Evolutionary conservation across 805 yeast species (phyloP).

Genomic region (Groenewaldozyma salmanticensis): DNA sequence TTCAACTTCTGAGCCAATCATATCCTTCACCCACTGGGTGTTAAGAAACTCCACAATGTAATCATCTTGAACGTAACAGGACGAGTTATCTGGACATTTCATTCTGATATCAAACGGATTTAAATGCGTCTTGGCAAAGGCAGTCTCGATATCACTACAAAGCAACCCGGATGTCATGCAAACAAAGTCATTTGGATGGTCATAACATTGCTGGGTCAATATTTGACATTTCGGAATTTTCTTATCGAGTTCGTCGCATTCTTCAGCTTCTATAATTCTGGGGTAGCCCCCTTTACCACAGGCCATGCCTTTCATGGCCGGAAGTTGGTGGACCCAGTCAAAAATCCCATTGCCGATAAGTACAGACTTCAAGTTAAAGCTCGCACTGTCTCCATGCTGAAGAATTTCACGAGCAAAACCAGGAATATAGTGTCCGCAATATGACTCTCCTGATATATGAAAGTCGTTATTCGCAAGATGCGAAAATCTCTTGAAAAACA

Average conservation of each 20-base stretch:
- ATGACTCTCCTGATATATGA: conserved; percentile 89
- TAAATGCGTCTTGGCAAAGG: conserved; percentile 50
- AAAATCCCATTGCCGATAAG: conserved; percentile 90
- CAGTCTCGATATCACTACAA: conserved; percentile 66
- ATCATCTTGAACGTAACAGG: conserved; percentile 67
- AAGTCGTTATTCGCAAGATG: too few species aligned
- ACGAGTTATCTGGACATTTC: conserved; percentile 28
- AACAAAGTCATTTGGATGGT: too few species aligned
- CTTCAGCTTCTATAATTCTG: conserved; percentile 51
- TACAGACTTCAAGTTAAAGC: conserved; percentile 64
- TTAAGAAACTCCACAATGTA: conserved; percentile 71
- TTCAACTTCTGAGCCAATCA: conserved; percentile 81
- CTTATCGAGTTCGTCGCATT: conserved; percentile 54
- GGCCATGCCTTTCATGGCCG: conserved; percentile 82
- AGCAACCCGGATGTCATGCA: conserved; percentile 78
- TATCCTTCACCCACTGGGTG: conserved; percentile 56
- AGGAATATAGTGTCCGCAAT: conserved; percentile 92
- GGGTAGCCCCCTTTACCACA: conserved; percentile 75
- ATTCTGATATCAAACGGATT: conserved; percentile 56
- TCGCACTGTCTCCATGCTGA: conserved; percentile 36
- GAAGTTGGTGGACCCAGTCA: conserved; percentile 68
- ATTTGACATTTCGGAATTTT: conserved; percentile 54
- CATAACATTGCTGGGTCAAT: conserved; percentile 54
- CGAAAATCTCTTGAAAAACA: conserved; percentile 79
- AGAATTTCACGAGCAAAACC: conserved; percentile 51